These are phyloP conservation scores for Bruguiera hainesii DNA, from an alignment of 441 rosid genomes.

Conservation along the genomic window DNA sequence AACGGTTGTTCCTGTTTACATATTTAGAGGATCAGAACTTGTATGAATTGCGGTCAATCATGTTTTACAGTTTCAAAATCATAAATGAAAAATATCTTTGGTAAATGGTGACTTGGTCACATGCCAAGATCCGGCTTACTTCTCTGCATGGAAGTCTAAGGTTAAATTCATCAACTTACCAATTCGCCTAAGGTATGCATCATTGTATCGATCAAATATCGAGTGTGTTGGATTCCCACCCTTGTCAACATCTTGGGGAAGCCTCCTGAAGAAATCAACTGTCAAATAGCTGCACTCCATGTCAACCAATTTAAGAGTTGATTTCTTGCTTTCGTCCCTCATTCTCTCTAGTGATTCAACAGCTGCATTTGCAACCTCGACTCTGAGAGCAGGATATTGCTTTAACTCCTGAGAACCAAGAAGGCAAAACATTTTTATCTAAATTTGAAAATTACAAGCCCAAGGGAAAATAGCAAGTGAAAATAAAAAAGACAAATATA, in stretches of 20 bases:
- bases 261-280: slow-evolving; percentile 95
- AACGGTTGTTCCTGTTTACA: slow-evolving; percentile 69
- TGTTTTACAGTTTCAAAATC: neutral
- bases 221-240: slow-evolving; percentile 97
- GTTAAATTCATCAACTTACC: slow-evolving; percentile 41
- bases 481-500: no score
- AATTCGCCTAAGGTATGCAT: slow-evolving; percentile 79
- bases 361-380: slow-evolving; percentile 86
- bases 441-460: neutral
- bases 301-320: slow-evolving; percentile 85
- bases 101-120: no score
- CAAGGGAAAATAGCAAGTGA: no score
- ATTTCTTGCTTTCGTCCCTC: slow-evolving; percentile 84
- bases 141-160: neutral
- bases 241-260: slow-evolving; percentile 95
- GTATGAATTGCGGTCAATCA: neutral
- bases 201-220: slow-evolving; percentile 90
- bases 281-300: slow-evolving; percentile 93
- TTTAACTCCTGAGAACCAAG: slow-evolving; percentile 66
- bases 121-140: neutral
- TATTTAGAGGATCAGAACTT: neutral
- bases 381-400: slow-evolving; percentile 95
- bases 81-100: no score
- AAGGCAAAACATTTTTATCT: neutral
- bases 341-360: slow-evolving; percentile 82